Conservation (phyloP, 805 yeast species). For the Nadsonia fulvescens region DNA sequence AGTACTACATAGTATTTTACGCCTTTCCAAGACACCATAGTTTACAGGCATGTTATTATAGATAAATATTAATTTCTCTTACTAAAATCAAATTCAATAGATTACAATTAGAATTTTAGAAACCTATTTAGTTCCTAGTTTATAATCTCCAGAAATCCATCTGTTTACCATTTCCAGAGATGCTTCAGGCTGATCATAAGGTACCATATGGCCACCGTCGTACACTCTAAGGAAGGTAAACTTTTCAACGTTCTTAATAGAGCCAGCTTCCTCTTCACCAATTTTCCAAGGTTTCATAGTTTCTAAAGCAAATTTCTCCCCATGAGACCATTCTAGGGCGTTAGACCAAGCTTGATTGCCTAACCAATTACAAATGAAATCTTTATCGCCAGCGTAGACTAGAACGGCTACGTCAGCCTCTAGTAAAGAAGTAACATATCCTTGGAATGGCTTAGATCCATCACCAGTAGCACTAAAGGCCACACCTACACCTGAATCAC, state of each 20-base stretch:
- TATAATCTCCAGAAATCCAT: constrained; percentile 50
- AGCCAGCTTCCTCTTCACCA: constrained; percentile 41
- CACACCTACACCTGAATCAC: constrained; percentile 54
- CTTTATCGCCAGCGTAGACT: constrained; percentile 91
- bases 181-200: constrained; percentile 68
- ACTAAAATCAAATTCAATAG: too few relatives aligned
- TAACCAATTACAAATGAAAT: constrained; percentile 91
- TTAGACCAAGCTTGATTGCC: constrained; percentile 83
- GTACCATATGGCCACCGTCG: constrained; percentile 95
- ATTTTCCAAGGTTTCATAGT: constrained; percentile 19
- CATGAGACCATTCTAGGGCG: constrained; percentile 47
- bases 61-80: too few relatives aligned
- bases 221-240: constrained; percentile 71
- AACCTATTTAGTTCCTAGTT: too few relatives aligned
- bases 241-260: constrained; percentile 51
- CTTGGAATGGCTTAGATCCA: constrained; percentile 79
- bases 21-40: too few relatives aligned
- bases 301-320: constrained; percentile 32
- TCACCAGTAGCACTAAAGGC: constrained; percentile 79
- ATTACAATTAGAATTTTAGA: too few relatives aligned
- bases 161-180: constrained; percentile 68
- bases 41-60: too few relatives aligned
- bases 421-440: constrained; percentile 48
- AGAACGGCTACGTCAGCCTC: constrained; percentile 64
- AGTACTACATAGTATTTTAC: too few relatives aligned